Base-by-base conservation (phyloP, 352 stramenopile species). In the Phytophthora cactorum region DNA sequence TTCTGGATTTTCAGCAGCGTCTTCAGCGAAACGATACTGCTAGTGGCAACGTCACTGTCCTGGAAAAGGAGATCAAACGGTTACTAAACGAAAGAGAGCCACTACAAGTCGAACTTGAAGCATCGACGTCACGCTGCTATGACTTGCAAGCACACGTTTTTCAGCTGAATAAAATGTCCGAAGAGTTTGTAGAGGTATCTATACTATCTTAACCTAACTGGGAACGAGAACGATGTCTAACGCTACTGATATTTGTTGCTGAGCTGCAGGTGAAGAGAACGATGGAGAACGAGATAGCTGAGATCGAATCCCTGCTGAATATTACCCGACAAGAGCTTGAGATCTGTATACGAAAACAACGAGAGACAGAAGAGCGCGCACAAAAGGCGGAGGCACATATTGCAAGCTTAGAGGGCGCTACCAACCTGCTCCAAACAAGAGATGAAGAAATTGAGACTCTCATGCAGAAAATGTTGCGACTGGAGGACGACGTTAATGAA, bases 1-100 rank as follows among this genome's bases (percentile, higher is more conserved):
- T 90, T 17, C 45, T 89, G 12, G 76, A 76, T 5, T 77, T 88
- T 9, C 81, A 92, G 59, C 79, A 80, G 17, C 71, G 64, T 27
- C 64, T 92, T 14, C 79, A 88, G 44, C 63, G 66, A 15, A 77
- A 44, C 15, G 52, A 82, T 12, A 68, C 68, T 11, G 49, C 55
- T 5, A 46, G 38, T 11, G 74, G 75, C 14, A 62, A 79, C 22
- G n/a, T 72, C 8, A 69, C 82, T 9, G 71, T 66, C 1, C 55
- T 89, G 15, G 36, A 78, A n/a, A 66, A 54, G 25, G 63, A 74
- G 31, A 79, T 85, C 29, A 69, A 59, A 2, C 56, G 27, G 25
- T 47, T 89, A 0, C 32, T 80, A 6, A 46, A 59, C 1, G 77
- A 87, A 7, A 85, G 81, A n/a, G 46, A 60, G 5, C 15, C 50